Percentiles rank a stretch among this genome's conserved stretches.
These are phyloP conservation scores for Citropsis articulata DNA, from an alignment of 345 rosid genomes.

Conservation along the genomic window DNA sequence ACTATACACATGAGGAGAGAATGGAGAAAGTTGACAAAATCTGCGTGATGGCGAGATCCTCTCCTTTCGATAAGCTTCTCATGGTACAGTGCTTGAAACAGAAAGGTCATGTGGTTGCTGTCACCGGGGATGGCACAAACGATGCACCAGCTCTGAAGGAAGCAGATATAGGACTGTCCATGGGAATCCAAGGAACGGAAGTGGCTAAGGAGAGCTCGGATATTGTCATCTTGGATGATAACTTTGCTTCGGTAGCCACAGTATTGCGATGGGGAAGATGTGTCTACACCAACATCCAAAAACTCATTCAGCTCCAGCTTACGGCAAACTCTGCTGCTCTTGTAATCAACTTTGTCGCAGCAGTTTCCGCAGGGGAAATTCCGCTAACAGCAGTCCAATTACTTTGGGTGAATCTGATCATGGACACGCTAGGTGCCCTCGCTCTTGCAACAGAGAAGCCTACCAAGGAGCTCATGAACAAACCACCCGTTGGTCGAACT, in stretches of 20 bases:
- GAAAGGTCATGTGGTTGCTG: slow-evolving; percentile 71
- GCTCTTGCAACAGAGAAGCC: slow-evolving; percentile 72
- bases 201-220: slow-evolving; percentile 84
- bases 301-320: slow-evolving; percentile 78
- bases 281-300: slow-evolving; percentile 69
- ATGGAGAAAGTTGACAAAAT: slow-evolving; percentile 51
- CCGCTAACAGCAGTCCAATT: slow-evolving; percentile 68
- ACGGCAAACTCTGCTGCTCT: slow-evolving; percentile 66
- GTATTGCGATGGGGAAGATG: slow-evolving; percentile 80
- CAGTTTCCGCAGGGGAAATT: slow-evolving; percentile 64
- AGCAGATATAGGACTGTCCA: slow-evolving; percentile 71
- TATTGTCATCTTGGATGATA: slow-evolving; percentile 69
- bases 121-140: slow-evolving; percentile 71
- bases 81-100: slow-evolving; percentile 75
- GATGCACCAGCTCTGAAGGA: slow-evolving; percentile 80
- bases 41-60: slow-evolving; percentile 78
- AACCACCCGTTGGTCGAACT: slow-evolving; percentile 51
- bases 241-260: slow-evolving; percentile 61
- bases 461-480: slow-evolving; percentile 60
- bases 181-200: slow-evolving; percentile 79
- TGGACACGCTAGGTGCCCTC: slow-evolving; percentile 78
- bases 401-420: slow-evolving; percentile 74
- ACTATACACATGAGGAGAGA: slow-evolving; percentile 37
- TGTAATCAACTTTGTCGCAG: slow-evolving; percentile 68
- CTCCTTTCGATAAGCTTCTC: slow-evolving; percentile 66